phyloP scores from a whole-genome alignment of 768 basidiomycete species.

The Melanogaster broomeanus region DNA sequence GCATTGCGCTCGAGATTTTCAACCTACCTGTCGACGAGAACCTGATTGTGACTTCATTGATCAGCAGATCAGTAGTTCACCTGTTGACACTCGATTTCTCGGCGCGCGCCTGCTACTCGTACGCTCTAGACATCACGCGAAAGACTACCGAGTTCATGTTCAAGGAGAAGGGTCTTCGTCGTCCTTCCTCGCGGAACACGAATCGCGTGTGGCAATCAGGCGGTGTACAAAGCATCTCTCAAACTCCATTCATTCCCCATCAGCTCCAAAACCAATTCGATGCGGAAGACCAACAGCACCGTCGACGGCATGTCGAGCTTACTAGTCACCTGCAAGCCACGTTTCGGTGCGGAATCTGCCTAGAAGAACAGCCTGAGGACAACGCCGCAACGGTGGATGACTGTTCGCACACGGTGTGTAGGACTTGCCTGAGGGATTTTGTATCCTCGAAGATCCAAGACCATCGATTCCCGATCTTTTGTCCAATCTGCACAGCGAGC shows the following conservation, averaged over 20 bases:
- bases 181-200: conserved; percentile 10
- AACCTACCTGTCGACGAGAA: conserved; percentile 47
- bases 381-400: conserved; percentile 40
- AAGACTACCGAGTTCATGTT: conserved; percentile 56
- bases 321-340: conserved; percentile 25
- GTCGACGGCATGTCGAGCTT: conserved; percentile 36
- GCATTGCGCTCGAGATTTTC: conserved; percentile 37
- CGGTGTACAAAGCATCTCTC: conserved; percentile 20
- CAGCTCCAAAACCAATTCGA: conserved; percentile 41
- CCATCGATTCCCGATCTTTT: conserved; percentile 58
- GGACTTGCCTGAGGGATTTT: conserved; percentile 48
- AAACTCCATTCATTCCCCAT: conserved; percentile 22
- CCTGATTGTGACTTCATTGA: conserved; percentile 45
- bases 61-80: conserved; percentile 52
- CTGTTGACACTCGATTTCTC: conserved; percentile 60
- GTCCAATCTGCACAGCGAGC: conserved; percentile 53
- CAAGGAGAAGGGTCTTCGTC: conserved; percentile 38
- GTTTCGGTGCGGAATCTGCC: conserved; percentile 61
- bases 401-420: conserved; percentile 58
- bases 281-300: conserved; percentile 40
- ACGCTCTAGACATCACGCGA: conserved; percentile 50
- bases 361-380: conserved; percentile 49
- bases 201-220: neutral
- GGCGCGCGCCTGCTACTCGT: conserved; percentile 36
- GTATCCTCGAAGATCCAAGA: conserved; percentile 49